phyloP scores from a whole-genome alignment of 2,329 filamentous ascomycete species.

The Trichoderma sp. region DNA sequence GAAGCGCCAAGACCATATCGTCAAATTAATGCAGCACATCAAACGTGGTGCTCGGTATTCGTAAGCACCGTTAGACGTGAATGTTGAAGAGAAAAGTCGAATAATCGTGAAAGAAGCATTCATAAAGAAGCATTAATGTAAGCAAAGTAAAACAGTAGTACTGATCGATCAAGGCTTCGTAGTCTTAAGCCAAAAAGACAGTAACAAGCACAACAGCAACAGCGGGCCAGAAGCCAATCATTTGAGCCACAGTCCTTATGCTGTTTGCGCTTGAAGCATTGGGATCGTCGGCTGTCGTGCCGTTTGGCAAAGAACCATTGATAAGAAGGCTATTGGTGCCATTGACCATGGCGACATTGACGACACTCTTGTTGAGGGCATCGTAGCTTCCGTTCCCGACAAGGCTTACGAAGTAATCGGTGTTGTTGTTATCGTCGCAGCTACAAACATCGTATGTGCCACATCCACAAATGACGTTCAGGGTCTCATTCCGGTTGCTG shows the following conservation, averaged over 20 bases:
- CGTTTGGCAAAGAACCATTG: slow-evolving; percentile 76
- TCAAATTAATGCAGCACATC: neutral
- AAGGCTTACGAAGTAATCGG: slow-evolving; percentile 62
- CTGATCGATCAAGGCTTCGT: neutral
- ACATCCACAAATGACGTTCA: slow-evolving; percentile 54
- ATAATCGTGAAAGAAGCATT: neutral
- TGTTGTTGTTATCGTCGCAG: slow-evolving; percentile 69
- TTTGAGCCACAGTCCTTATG: slow-evolving; percentile 42
- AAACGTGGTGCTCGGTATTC: neutral
- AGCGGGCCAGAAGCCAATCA: slow-evolving; percentile 56
- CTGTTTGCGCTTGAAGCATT: slow-evolving; percentile 42
- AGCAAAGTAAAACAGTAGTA: neutral
- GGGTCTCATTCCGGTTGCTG: slow-evolving; percentile 46
- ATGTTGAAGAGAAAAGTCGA: neutral
- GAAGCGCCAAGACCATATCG: slow-evolving; percentile 17
- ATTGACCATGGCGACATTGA: slow-evolving; percentile 56
- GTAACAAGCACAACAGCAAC: slow-evolving; percentile 50
- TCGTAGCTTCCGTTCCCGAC: slow-evolving; percentile 67
- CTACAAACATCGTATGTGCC: slow-evolving; percentile 57
- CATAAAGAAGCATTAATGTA: neutral
- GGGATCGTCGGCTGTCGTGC: slow-evolving; percentile 54
- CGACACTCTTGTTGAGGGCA: slow-evolving; percentile 62
- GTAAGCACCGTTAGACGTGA: neutral
- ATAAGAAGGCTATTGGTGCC: slow-evolving; percentile 63
- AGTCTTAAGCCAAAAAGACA: slow-evolving; percentile 47